Conservation (phyloP, 2,329 filamentous ascomycete genomes). For the Cadophora sp. region DNA sequence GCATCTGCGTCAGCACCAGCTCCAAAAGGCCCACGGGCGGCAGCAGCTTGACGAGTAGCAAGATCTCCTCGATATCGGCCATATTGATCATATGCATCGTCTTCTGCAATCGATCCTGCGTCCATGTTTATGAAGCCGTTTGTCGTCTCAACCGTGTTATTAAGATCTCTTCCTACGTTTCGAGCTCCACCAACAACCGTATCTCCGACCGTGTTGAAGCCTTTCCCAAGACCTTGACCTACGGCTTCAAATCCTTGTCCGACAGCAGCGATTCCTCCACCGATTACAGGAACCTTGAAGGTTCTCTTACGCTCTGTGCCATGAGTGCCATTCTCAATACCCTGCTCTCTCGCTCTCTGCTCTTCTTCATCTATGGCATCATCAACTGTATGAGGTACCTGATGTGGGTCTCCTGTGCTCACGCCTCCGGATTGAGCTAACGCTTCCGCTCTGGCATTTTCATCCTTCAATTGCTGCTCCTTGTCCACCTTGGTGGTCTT, state of each 20-base stretch:
- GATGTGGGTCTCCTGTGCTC: conserved; percentile 58
- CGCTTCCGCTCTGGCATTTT: conserved; percentile 49
- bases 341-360: conserved; percentile 31
- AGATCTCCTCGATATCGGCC: conserved; percentile 38
- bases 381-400: conserved; percentile 59
- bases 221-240: conserved; percentile 39
- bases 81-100: conserved; percentile 41
- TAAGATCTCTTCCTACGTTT: conserved; percentile 56
- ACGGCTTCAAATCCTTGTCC: conserved; percentile 41
- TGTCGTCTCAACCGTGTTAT: conserved; percentile 59
- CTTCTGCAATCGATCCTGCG: conserved; percentile 29
- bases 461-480: conserved; percentile 39
- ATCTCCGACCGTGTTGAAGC: conserved; percentile 45
- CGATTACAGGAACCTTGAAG: conserved; percentile 36
- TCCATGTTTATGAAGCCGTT: conserved; percentile 48
- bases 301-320: conserved; percentile 27
- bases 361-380: conserved; percentile 52
- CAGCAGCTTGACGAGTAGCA: not conserved
- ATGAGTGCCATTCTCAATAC: conserved; percentile 19
- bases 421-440: conserved; percentile 57
- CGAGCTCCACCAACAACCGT: conserved; percentile 54
- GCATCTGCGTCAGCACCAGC: conserved; percentile 29
- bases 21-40: conserved; percentile 29
- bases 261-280: conserved; percentile 37
- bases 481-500: conserved; percentile 43